phyloP scores from a whole-genome alignment of 2,329 filamentous ascomycete genomes.

The Scedosporium minutisporum region DNA sequence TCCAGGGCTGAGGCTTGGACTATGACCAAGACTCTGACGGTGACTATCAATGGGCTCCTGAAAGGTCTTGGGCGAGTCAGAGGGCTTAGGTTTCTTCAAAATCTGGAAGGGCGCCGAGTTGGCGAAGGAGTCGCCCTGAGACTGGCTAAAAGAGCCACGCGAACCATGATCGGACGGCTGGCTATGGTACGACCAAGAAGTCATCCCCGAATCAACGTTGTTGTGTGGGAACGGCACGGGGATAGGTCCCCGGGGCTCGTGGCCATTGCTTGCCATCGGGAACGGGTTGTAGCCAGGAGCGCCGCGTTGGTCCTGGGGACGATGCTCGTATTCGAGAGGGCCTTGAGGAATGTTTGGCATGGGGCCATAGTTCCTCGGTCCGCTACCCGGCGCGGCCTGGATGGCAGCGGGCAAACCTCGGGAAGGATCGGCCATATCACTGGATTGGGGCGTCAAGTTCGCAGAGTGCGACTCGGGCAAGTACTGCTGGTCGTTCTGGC shows the following conservation, averaged over 20 bases:
- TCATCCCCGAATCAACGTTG: conserved; percentile 17
- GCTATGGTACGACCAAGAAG: conserved; percentile 11
- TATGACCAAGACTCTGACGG: conserved; percentile 22
- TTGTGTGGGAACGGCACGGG: conserved; percentile 10
- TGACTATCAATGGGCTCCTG: conserved; percentile 28
- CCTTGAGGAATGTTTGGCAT: conserved; percentile 12
- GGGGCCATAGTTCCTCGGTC: conserved; percentile 2
- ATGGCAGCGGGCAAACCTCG: not conserved
- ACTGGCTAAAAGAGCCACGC: conserved; percentile 14
- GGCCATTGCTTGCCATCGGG: conserved; percentile 4
- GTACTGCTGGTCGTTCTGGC: conserved; percentile 41
- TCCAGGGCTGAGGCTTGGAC: conserved; percentile 33
- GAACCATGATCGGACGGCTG: conserved; percentile 19
- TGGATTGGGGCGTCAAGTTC: conserved; percentile 36
- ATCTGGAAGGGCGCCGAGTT: conserved; percentile 25
- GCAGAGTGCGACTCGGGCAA: conserved; percentile 16
- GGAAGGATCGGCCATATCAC: conserved; percentile 8
- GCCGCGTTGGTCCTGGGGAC: conserved; percentile 12
- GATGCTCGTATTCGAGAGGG: conserved; percentile 15
- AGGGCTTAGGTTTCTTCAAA: conserved; percentile 37
- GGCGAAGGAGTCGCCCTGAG: conserved; percentile 17
- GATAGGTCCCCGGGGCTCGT: conserved; percentile 17
- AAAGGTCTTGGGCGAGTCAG: conserved; percentile 26
- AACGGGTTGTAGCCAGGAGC: conserved; percentile 13
- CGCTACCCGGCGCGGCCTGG: not conserved